Evolutionary conservation across 1,284 basidiomycete genomes (phyloP), one percentile per base, ranked within the genome.

Genomic region (Caloboletus inedulis): DNA sequence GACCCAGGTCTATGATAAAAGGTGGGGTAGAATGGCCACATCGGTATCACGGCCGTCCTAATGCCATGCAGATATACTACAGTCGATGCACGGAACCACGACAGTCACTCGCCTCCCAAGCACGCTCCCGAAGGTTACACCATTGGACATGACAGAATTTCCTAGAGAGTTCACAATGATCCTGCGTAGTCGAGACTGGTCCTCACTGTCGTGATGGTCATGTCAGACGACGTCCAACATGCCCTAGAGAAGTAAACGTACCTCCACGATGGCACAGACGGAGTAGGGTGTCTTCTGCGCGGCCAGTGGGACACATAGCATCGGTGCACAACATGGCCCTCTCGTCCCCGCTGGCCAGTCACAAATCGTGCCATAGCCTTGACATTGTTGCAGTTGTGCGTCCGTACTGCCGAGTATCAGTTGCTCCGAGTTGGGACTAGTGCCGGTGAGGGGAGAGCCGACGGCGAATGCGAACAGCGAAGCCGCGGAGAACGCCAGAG

Each of bases 351-450:
- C 31, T 3, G 44, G 45, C 51, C 51, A 61, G 21, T 55, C 46
- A 16, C 58, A 58, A 0, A 61, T 3, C 16, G 39, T 21, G 5
- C 44, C 56, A 23, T 21, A 33, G 1, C 14, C 8, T 1, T 40
- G 25, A 7, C 56, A 58, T 3, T 25, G 21, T 8, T 25, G 13
- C 14, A 9, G 16, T 13, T 33, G 19, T 33, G 10, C 21, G 23
- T 23, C 19, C 3, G 25, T 3, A 13, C 21, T 21, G 7, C 45
- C 35, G 27, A 50, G 39, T 2, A n/a, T 18, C 16, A 34, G 18
- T n/a, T 63, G 62, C 7, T 51, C 47, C 16, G 36, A 7, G 35
- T 46, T 49, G 41, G 34, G 8, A 41, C 30, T 60, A 19, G 44
- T 31, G 9, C 47, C 46, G 9, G 14, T 19, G 2, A 66, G 25